Base-by-base conservation (phyloP, 257 asterid genomes). In the Gardenia jasminoides region DNA sequence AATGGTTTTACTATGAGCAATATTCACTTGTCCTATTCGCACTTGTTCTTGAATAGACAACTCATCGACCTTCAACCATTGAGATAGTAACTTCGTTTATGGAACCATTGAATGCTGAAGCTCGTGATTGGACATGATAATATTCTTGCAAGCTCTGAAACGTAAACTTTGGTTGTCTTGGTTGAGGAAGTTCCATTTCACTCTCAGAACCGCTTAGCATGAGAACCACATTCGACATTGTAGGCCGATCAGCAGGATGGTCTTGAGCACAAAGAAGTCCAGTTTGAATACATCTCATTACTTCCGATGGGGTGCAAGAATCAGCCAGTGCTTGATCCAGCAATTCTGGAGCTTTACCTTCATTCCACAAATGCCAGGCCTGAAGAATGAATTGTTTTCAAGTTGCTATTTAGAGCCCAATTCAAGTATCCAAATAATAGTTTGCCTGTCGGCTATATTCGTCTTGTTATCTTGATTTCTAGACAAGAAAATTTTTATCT, bases 341-440 rank as follows among this genome's bases (percentile, higher is more conserved):
- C 22, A 91, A 85, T 41, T 59, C 83, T 70, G 78, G 54, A 7
- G 85, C 88, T 22, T 82, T 85, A 26, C 77, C 76, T 71, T 87
- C 92, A 44, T 70, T 80, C 93, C 94, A 84, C 61, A 89, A 17
- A 65, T 86, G 79, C 94, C 94, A 89, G n/a, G 89, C 96, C 97
- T 92, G 85, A 69, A 80, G 2, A 59, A 59, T 36, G 2, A 11
- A 6, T 68, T 5, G 4, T 36, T 36, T 62, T 4, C 24, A 11
- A 44, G n/a, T 22, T 6, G 41, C 26, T 15, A 5, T 19, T 54
- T 54, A 54, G 17, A 36, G 10, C 24, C 3, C 16, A 43, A 5
- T 12, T 8, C 41, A 16, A 41, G 30, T 46, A 36, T 5, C 41
- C 41, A 36, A 1, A 36, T 36, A 2, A 5, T 36, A 36, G 41